Evolutionary conservation across 2,329 filamentous ascomycete genomes (phyloP), one percentile per base, ranked within the genome.

Genomic region (Pyricularia sp.): DNA sequence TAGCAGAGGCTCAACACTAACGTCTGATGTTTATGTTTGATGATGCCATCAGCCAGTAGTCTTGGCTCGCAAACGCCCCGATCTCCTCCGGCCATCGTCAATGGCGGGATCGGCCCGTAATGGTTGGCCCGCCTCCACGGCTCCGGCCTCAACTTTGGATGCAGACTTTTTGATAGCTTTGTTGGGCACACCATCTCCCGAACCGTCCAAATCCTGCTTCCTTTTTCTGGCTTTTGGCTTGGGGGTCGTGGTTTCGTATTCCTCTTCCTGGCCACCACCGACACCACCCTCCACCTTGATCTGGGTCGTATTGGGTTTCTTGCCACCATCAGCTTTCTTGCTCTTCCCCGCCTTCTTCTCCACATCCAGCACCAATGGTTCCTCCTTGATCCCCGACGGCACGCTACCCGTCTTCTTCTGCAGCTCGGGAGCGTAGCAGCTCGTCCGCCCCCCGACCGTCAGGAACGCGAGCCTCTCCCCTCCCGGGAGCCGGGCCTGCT

Each of bases 361-460:
- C 72, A 74, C 75, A 33, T 72, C 69, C 63, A 74, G 75, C 25
- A 69, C 68, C n/a, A 71, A 69, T 36, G 75, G 71, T 30, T 75
- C 74, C 69, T 83, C 79, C 64, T 82, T 85, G 33, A 81, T 78
- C 0, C 79, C 79, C 0, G 78, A 71, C 9, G 66, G 23, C 4
- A 82, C 77, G 3, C 76, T 76, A 0, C 84, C 84, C 0, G 78
- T 85, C 82, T 97, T 97, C 82, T 93, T 97, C 81, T 98, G 95
- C 31, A 95, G 81, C 14, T 84, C 88, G 0, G 93, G 93, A 0
- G 96, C 93, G 68, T 94, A 90, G 65, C 94, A 97, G 75, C 92
- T 97, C 3, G 95, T 98, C 64, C 95, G 84, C 1, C 94, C 94
- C 0, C 94, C 94, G 0, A 98, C 94, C 0, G 91, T 97, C 66